Evolutionary conservation across 2,329 filamentous ascomycete genomes (phyloP).

Genomic region (Exserohilum turcica): DNA sequence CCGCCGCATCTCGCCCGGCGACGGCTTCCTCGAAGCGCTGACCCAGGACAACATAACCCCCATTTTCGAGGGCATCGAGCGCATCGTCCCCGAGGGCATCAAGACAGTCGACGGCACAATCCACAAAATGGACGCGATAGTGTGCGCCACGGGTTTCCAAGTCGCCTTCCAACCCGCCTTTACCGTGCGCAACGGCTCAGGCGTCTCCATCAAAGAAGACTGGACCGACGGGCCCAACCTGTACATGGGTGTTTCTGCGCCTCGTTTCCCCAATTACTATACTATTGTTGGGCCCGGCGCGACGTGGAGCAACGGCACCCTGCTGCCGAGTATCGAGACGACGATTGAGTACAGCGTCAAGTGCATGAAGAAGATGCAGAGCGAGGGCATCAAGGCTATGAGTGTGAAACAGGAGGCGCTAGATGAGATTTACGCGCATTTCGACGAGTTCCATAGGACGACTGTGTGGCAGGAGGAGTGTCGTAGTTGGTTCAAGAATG

Average conservation of each 20-base stretch:
- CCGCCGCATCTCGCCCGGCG: constrained; percentile 40
- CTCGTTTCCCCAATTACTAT: constrained; percentile 54
- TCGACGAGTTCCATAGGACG: constrained; percentile 37
- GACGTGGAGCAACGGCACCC: constrained; percentile 53
- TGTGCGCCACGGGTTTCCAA: constrained; percentile 43
- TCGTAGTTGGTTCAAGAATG: constrained; percentile 44
- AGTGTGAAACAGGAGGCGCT: constrained; percentile 39
- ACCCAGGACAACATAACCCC: constrained; percentile 38
- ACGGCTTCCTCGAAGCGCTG: constrained; percentile 41
- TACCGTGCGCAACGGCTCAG: constrained; percentile 47
- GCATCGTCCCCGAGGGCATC: constrained; percentile 46
- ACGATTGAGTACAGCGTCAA: constrained; percentile 43
- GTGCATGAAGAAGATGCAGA: constrained; percentile 43
- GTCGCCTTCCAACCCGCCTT: constrained; percentile 53
- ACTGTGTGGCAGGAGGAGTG: constrained; percentile 44
- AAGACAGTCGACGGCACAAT: constrained; percentile 35
- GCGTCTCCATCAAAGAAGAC: constrained; percentile 46
- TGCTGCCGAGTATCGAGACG: constrained; percentile 54
- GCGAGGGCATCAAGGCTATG: constrained; percentile 39
- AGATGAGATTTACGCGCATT: constrained; percentile 39
- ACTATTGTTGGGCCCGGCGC: constrained; percentile 51
- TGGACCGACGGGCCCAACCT: constrained; percentile 50
- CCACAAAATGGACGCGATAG: constrained; percentile 40
- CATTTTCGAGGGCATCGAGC: constrained; percentile 35
- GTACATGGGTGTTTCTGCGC: constrained; percentile 51